phyloP scores from a whole-genome alignment of 2,329 filamentous ascomycete species.

The Diplocarpon mali region DNA sequence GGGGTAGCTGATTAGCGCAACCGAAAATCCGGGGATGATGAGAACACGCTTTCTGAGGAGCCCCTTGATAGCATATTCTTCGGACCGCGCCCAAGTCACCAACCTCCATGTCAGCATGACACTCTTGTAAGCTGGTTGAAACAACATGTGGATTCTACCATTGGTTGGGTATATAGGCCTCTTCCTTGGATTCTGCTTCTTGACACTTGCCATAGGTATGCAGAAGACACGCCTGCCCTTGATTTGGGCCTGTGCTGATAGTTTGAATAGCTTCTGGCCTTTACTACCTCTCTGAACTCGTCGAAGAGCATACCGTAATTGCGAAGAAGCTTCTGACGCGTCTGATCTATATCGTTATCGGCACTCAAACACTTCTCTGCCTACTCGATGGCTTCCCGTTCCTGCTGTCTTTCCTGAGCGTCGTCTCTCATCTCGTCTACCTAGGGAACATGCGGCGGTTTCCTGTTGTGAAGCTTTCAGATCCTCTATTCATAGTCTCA shows the following conservation, averaged over 20 bases:
- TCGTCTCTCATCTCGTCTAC: conserved; percentile 76
- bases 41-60: conserved; percentile 3
- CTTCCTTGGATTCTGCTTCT: conserved; percentile 79
- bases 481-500: conserved; percentile 76
- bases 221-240: conserved; percentile 6
- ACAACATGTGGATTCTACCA: conserved; percentile 78
- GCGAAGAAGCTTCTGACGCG: conserved; percentile 77
- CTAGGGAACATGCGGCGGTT: conserved; percentile 70
- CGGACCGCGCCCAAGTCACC: conserved; percentile 3
- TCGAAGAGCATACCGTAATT: conserved; percentile 93
- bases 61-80: conserved; percentile 1
- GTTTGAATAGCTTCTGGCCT: conserved; percentile 67
- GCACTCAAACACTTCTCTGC: conserved; percentile 61
- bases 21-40: conserved; percentile 6
- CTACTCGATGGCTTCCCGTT: conserved; percentile 80
- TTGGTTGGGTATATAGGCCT: conserved; percentile 83
- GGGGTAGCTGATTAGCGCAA: conserved; percentile 4
- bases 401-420: conserved; percentile 59
- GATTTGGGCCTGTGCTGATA: conserved; percentile 5
- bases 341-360: conserved; percentile 75
- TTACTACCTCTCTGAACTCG: conserved; percentile 95
- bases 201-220: conserved; percentile 84
- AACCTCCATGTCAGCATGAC: conserved; percentile 14
- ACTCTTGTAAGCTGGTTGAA: conserved; percentile 14
- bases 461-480: conserved; percentile 71